Conservation (phyloP, 805 yeast species). For the Saturnispora diversa region DNA sequence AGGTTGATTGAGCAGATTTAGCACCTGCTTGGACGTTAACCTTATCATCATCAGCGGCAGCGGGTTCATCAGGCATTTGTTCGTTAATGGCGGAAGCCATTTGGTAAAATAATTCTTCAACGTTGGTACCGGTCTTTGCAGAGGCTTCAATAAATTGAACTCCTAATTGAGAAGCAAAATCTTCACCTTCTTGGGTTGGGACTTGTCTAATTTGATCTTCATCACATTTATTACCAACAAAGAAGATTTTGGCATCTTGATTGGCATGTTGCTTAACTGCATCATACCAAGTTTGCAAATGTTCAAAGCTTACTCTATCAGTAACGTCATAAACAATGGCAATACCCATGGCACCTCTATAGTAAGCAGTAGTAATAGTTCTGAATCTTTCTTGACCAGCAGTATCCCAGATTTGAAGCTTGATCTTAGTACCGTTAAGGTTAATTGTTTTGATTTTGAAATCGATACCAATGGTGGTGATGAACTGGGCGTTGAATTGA, state of each 20-base stretch:
- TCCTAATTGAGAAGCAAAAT: constrained; percentile 75
- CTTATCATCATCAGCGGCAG: constrained; percentile 18
- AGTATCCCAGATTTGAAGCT: constrained; percentile 94
- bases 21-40: constrained; percentile 24
- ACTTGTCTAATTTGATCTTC: constrained; percentile 83
- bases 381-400: constrained; percentile 97
- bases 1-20: constrained; percentile 13
- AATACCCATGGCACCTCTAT: constrained; percentile 86
- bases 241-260: constrained; percentile 87
- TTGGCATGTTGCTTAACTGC: constrained; percentile 95
- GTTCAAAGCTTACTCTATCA: constrained; percentile 85
- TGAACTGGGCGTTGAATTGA: constrained; percentile 92
- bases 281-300: constrained; percentile 89
- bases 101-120: constrained; percentile 84
- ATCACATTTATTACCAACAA: constrained; percentile 95
- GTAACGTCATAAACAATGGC: constrained; percentile 78
- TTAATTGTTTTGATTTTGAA: constrained; percentile 96
- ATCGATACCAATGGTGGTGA: constrained; percentile 96
- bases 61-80: constrained; percentile 42
- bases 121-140: constrained; percentile 90
- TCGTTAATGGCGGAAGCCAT: constrained; percentile 83
- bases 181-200: constrained; percentile 82
- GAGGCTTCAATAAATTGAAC: constrained; percentile 92
- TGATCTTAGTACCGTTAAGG: constrained; percentile 84
- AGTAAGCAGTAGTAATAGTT: constrained; percentile 88